Percentiles rank a stretch among this genome's conserved stretches.
These are phyloP conservation scores for Epichloe bromicola DNA, from an alignment of 2,329 filamentous ascomycete species.

Conservation along the genomic window DNA sequence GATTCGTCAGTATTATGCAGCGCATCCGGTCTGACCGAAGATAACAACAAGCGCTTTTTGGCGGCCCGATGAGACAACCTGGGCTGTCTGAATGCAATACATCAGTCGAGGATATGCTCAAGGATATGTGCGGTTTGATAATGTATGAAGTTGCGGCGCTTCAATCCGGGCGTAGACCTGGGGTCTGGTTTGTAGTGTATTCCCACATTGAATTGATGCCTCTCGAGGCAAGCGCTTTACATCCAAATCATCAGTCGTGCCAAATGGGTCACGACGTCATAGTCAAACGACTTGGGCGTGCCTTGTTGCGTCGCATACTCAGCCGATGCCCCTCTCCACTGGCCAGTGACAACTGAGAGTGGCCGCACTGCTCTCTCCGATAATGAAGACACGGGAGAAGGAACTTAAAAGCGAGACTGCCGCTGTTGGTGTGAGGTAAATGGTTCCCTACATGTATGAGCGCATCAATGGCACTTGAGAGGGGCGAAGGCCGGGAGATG, in stretches of 20 bases:
- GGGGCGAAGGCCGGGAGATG: not conserved
- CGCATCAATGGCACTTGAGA: not conserved
- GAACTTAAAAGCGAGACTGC: no score
- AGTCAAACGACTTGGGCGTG: not conserved
- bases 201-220: not conserved
- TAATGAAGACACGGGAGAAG: no score
- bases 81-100: not conserved
- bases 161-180: not conserved
- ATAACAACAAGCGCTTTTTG: not conserved
- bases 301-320: not conserved
- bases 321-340: no score
- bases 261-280: not conserved
- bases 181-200: not conserved
- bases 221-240: not conserved
- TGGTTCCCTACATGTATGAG: no score
- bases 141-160: not conserved
- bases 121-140: not conserved
- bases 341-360: no score
- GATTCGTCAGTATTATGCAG: slow-evolving; percentile 1
- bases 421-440: no score
- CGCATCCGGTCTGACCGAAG: not conserved
- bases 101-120: not conserved
- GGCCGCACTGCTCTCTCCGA: no score
- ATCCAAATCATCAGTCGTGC: not conserved
- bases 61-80: not conserved